Base-by-base conservation (phyloP, 768 basidiomycete species). In the Mycena latifolia region DNA sequence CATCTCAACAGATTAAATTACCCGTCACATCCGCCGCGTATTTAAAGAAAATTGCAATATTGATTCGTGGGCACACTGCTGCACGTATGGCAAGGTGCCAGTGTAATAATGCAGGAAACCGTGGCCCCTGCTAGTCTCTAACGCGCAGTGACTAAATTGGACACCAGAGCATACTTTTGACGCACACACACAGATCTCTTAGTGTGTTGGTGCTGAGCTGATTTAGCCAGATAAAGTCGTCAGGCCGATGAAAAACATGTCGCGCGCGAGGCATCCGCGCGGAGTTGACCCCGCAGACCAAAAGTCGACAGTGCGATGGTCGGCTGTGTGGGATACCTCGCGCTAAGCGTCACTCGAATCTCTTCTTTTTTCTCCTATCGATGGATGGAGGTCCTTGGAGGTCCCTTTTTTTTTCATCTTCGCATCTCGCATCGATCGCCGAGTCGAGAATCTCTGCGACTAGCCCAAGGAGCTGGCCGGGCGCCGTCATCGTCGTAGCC, bases 171-270 rank as follows among this genome's bases (percentile, higher is more conserved):
- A 43, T 20, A 20, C n/a, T 43, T 43, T 43, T 33, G 31, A 11
- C 31, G 31, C 31, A 33, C 8, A 7, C n/a, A 8, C 43, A 45
- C 43, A 39, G 9, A 3, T 39, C 17, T 39, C n/a, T n/a, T n/a
- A n/a, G n/a, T n/a, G n/a, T n/a, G n/a, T 37, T 37, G 37, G 37
- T 37, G 10, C 24, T 25, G 45, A 14, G 45, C 43, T 20, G 22
- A n/a, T 8, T 46, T 46, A 25, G 41, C 45, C 45, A 17, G 31
- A 35, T 33, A 8, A 20, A 17, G n/a, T 24, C 9, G 18, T 12
- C 22, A 22, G 33, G 31, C 52, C 33, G 31, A 35, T 18, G 43
- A n/a, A 46, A 56, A 56, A 22, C 55, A 43, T 47, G n/a, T 33
- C 31, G 47, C 22, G 28, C 31, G 56, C 22, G 29, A 47, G 45